A percentile compares a stretch with the other conserved stretches of the same genome.
Evolutionary conservation across 257 asterid genomes (phyloP).

Genomic region (Lithospermum erythrorhizon): DNA sequence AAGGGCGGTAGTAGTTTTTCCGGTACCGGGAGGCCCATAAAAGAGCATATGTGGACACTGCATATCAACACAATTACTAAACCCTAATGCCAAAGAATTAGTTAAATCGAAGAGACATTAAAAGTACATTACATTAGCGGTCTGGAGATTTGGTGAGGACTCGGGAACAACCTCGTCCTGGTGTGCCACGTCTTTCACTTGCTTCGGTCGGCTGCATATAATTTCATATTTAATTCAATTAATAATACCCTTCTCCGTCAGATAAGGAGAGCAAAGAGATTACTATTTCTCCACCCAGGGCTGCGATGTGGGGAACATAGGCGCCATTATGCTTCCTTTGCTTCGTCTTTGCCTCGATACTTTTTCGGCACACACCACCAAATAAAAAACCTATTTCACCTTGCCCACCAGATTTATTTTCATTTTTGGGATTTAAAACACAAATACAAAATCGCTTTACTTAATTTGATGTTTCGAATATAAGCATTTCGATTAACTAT

Average conservation of each 20-base stretch:
- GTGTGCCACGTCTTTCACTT: conserved; percentile 96
- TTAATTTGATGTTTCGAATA: too few species aligned
- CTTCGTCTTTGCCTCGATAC: too few species aligned
- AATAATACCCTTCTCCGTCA: too few species aligned
- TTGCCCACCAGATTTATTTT: too few species aligned
- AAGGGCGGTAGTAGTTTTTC: conserved; percentile 90
- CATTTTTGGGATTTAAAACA: too few species aligned
- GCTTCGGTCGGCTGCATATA: conserved; percentile 72
- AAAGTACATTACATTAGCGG: conserved; percentile 73
- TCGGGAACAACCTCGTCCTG: conserved; percentile 95
- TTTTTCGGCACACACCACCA: too few species aligned
- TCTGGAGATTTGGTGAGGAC: conserved; percentile 92
- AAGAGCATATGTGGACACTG: conserved; percentile 96
- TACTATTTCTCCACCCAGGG: conserved; percentile 99
- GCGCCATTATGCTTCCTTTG: conserved; percentile 43
- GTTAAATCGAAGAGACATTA: too few species aligned
- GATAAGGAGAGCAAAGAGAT: too few species aligned
- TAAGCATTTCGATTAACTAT: too few species aligned
- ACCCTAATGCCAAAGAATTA: too few species aligned
- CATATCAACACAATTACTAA: not conserved
- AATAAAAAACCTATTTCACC: too few species aligned
- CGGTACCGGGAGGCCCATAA: conserved; percentile 98
- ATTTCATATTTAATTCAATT: not conserved
- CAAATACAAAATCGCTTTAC: too few species aligned
- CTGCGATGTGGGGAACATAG: conserved; percentile 77